These are phyloP conservation scores for Coniophora puteana DNA, from an alignment of 1,284 basidiomycete genomes.

Conservation along the genomic window DNA sequence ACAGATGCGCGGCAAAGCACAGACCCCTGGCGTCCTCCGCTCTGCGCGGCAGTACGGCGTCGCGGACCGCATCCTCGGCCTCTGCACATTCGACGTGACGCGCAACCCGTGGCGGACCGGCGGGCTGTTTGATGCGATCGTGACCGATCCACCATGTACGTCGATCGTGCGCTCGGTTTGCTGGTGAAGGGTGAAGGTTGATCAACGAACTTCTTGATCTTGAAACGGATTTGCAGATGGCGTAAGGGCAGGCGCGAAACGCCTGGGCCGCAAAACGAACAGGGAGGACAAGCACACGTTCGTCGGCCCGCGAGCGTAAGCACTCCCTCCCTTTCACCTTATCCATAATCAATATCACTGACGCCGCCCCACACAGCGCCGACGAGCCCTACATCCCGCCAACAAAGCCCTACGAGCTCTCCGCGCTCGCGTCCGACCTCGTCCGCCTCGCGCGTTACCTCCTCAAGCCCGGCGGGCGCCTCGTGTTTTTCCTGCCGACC, in stretches of 20 bases:
- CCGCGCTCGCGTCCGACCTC: constrained; percentile 79
- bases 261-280: constrained; percentile 74
- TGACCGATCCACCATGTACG: constrained; percentile 92
- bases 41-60: constrained; percentile 88
- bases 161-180: constrained; percentile 7
- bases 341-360: background rate
- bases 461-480: constrained; percentile 80
- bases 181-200: background rate
- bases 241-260: constrained; percentile 94
- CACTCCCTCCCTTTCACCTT: constrained; percentile 4
- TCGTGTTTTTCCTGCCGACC: constrained; percentile 95
- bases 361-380: constrained; percentile 13
- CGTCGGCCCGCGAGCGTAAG: constrained; percentile 38
- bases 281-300: constrained; percentile 39
- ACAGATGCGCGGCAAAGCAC: constrained; percentile 91
- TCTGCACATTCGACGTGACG: constrained; percentile 89
- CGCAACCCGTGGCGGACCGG: constrained; percentile 87
- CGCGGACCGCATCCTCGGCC: constrained; percentile 72
- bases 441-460: constrained; percentile 82
- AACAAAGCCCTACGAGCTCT: constrained; percentile 91
- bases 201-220: constrained; percentile 5
- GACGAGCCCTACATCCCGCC: constrained; percentile 79
- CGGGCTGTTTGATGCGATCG: constrained; percentile 89
- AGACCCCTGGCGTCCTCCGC: constrained; percentile 69
- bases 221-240: constrained; percentile 61